phyloP scores from a whole-genome alignment of 345 rosid genomes.

The Euphorbia tirucalli region DNA sequence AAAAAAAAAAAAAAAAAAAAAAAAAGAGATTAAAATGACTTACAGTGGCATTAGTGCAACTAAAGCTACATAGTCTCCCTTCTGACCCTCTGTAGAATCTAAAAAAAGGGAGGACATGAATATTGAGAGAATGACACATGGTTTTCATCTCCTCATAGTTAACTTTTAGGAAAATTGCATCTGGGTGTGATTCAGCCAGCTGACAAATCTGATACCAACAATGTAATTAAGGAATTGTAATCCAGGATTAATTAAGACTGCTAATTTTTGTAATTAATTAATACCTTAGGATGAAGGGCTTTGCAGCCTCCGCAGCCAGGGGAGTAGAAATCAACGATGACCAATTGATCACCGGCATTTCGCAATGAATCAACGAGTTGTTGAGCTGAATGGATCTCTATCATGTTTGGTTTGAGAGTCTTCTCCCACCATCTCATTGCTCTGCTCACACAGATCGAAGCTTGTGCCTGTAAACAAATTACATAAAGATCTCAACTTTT shows the following conservation, averaged over 20 bases:
- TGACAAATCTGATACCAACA: conserved; percentile 57
- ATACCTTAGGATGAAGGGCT: conserved; percentile 79
- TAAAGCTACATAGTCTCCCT: conserved; percentile 67
- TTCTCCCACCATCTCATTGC: conserved; percentile 80
- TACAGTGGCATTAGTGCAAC: conserved; percentile 26
- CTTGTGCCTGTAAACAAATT: conserved; percentile 40
- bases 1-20: too few species aligned
- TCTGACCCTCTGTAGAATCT: conserved; percentile 70
- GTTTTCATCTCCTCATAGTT: conserved; percentile 61
- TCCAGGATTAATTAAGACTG: too few species aligned
- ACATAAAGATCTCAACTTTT: neutral
- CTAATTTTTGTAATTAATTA: neutral
- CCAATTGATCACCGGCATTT: conserved; percentile 59
- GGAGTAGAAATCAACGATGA: conserved; percentile 67
- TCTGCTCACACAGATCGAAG: conserved; percentile 47
- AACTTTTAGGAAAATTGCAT: conserved; percentile 60
- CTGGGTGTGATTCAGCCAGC: conserved; percentile 64
- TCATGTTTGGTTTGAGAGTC: conserved; percentile 53
- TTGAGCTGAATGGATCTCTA: conserved; percentile 59
- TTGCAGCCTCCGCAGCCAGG: conserved; percentile 88
- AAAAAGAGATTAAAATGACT: neutral
- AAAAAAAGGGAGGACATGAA: conserved; percentile 80
- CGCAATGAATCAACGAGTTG: conserved; percentile 55
- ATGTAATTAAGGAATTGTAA: too few species aligned
- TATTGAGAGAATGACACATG: conserved; percentile 59